Base-by-base conservation (phyloP, 805 yeast species). In the Priceomyces carsonii region DNA sequence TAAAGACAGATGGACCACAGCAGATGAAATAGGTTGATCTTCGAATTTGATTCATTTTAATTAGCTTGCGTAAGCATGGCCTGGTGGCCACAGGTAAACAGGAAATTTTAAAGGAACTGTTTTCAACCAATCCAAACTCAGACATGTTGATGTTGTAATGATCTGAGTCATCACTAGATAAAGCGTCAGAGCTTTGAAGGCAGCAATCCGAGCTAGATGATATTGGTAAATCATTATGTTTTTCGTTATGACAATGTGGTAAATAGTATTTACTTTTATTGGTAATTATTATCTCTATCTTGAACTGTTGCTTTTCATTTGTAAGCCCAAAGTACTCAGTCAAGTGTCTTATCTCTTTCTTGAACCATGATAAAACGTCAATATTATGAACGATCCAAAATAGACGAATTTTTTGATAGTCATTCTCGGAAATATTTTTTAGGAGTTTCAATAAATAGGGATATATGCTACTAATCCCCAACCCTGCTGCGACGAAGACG, bases 1-100 rank as follows among this genome's bases (percentile, higher is more conserved):
- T 21, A 14, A 32, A 32, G 5, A 14, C 8, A 16, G 21, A 16
- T 7, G 35, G 35, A 10, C 35, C 35, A 32, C 35, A 32, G 17
- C 19, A 18, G 7, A 32, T 24, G 25, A 32, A 32, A 18, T 30
- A 26, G 5, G 33, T 30, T 9, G 26, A 3, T 14, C 13, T 18
- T 16, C 16, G 20, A 15, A 30, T 30, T 30, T 20, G 24, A 21
- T 30, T 30, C 5, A 30, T 12, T 21, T 22, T 14, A 3, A 30
- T 20, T 20, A 30, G 14, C 10, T 30, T 30, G 10, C 14, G 20
- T 15, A 30, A 30, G 16, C 33, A 30, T 21, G 33, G 33, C 14
- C 33, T 30, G 15, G 26, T 30, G 10, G 26, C 26, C 15, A 9
- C 6, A 9, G 33, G 33, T 30, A 30, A 20, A 5, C n/a, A 8